Evolutionary conservation across 768 basidiomycete genomes (phyloP).

Genomic region (Chiua virens): DNA sequence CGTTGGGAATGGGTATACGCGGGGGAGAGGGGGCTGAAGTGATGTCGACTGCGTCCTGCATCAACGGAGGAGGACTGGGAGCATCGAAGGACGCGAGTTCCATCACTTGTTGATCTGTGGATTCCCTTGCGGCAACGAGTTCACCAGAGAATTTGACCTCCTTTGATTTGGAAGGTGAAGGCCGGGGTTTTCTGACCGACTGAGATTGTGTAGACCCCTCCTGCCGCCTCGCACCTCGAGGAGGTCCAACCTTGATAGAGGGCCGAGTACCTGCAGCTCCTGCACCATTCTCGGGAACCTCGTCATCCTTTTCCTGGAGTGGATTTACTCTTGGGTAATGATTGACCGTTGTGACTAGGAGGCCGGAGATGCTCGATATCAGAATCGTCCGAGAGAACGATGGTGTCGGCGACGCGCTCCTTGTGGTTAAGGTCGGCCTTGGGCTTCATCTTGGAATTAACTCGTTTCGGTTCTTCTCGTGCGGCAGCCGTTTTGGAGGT

Average conservation of each 20-base stretch:
- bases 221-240: constrained; percentile 20
- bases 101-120: not conserved
- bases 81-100: not conserved
- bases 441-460: not conserved
- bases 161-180: not conserved
- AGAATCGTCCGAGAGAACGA: not conserved
- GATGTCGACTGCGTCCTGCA: not conserved
- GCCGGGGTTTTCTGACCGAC: not conserved
- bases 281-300: constrained; percentile 4
- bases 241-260: constrained; percentile 26
- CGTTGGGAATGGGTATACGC: constrained; percentile 8
- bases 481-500: not conserved
- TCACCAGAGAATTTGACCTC: not conserved
- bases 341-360: not conserved
- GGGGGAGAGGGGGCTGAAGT: not conserved
- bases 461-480: not conserved
- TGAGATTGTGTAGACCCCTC: not conserved
- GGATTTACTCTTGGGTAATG: not conserved
- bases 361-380: constrained; percentile 5
- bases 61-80: not conserved
- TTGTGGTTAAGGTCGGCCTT: not conserved
- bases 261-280: not conserved
- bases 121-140: not conserved
- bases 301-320: not conserved
- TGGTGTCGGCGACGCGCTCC: not conserved